Evolutionary conservation across 2,329 filamentous ascomycete species (phyloP), one percentile per base, ranked within the genome.

Genomic region (Pyricularia pennisetigena): DNA sequence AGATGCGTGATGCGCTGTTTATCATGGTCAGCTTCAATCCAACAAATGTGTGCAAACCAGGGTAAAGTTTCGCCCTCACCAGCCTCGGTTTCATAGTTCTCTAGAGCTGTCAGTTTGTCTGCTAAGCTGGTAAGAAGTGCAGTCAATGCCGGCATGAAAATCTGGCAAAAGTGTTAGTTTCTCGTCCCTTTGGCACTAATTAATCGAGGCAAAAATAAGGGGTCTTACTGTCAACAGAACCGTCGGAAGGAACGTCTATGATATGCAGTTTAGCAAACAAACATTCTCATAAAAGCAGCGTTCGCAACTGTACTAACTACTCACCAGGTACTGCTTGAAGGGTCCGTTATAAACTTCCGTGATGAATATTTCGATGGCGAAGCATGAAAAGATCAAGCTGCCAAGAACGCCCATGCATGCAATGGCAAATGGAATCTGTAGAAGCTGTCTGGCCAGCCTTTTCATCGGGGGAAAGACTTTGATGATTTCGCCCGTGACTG

Each of bases 311-410:
- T 23, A 2, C 54, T 64, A 41, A 3, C 7, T 68, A 78, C 88
- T 77, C 78, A 94, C 93, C 72, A 99, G 78, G 69, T 96, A 89
- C 24, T 86, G 85, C 80, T 98, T 97, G 71, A 97, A 88, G 0
- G 93, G 93, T 0, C 95, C 95, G 69, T 89, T 86, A 78, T 99
- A 98, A 20, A 98, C 88, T 78, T 99, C 93, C 0, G 91, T 94
- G 72, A 99, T 92, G 79, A 98, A 97, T 35, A 98, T 92, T 76
- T 99, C 95, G 70, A 97, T 92, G 8, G 89, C 91, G 77, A 98
- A 98, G 75, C 92, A 95, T 16, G 87, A 87, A 14, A 91, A 88
- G 71, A 98, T 97, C 72, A 98, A 82, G 23, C 88, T 88, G 0
- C 94, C 94, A 7, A 98, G 84, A 0, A 90, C 85, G 28, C 88